Evolutionary conservation across 192 early-diverging fungal species (phyloP).

Genomic region (Spizellomyces sp.): DNA sequence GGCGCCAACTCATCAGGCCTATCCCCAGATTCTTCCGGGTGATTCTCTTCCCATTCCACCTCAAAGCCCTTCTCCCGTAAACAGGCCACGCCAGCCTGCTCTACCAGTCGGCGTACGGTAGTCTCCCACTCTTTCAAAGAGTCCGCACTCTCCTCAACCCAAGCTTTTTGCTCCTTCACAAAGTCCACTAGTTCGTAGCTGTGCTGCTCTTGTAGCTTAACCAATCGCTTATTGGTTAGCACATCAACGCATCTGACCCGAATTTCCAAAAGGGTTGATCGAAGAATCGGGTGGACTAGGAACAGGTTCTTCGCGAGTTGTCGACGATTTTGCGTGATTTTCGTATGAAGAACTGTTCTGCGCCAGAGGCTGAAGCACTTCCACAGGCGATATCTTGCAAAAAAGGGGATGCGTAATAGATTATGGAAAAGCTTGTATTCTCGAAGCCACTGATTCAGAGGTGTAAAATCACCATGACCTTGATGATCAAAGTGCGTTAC

Average conservation of each 20-base stretch:
- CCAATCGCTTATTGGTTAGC: constrained; percentile 29
- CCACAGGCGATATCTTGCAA: constrained; percentile 57
- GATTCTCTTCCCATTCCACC: constrained; percentile 20
- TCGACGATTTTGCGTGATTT: constrained; percentile 43
- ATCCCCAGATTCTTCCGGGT: not conserved
- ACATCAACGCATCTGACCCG: constrained; percentile 37
- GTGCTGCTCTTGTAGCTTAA: constrained; percentile 35
- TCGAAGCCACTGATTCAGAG: constrained; percentile 52
- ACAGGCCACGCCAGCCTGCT: constrained; percentile 45
- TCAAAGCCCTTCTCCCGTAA: constrained; percentile 55
- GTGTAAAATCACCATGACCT: constrained; percentile 59
- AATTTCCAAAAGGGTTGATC: constrained; percentile 43
- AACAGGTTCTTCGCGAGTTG: constrained; percentile 49
- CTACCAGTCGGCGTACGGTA: constrained; percentile 40
- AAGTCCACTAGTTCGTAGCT: constrained; percentile 51
- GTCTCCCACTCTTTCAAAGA: constrained; percentile 47
- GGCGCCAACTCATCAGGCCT: not conserved
- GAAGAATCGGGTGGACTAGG: constrained; percentile 50
- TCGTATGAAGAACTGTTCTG: constrained; percentile 47
- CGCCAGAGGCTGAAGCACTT: constrained; percentile 63
- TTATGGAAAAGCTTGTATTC: constrained; percentile 57
- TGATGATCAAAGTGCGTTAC: constrained; percentile 51
- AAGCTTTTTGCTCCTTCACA: constrained; percentile 47
- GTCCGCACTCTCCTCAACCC: constrained; percentile 36
- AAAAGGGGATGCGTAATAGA: constrained; percentile 57